phyloP scores from a whole-genome alignment of 805 yeast genomes.

The Hanseniaspora guilliermondii region DNA sequence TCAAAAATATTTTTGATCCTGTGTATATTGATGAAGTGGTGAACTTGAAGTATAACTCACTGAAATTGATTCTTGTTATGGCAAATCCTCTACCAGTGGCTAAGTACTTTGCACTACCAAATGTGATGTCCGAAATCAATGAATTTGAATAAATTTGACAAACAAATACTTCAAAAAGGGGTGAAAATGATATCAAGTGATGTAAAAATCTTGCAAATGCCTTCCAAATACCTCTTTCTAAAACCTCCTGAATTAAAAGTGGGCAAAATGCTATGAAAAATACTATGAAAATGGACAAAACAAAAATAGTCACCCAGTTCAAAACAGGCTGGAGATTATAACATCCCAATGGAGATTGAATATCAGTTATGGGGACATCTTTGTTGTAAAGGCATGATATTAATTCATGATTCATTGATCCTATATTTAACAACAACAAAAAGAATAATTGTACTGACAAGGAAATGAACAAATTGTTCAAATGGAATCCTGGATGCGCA shows the following conservation, averaged over 20 bases:
- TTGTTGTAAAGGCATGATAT: conserved; percentile 55
- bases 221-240: conserved; percentile 73
- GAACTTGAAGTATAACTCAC: conserved; percentile 61
- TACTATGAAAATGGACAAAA: conserved; percentile 79
- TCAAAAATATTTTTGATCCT: conserved; percentile 57
- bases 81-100: conserved; percentile 94
- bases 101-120: conserved; percentile 87
- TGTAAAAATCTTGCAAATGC: conserved; percentile 57
- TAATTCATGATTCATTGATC: conserved; percentile 62
- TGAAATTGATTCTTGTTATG: conserved; percentile 63
- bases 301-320: conserved; percentile 81
- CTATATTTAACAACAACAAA: conserved; percentile 65
- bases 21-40: conserved; percentile 64
- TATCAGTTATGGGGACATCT: conserved; percentile 58
- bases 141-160: conserved; percentile 85
- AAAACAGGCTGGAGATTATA: conserved; percentile 75
- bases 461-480: conserved; percentile 79
- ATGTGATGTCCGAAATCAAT: conserved; percentile 57
- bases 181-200: conserved; percentile 74
- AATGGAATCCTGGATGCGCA: conserved; percentile 94
- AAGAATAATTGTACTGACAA: conserved; percentile 79
- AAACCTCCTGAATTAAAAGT: conserved; percentile 68
- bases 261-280: conserved; percentile 88
- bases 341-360: conserved; percentile 70
- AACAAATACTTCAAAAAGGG: conserved; percentile 87